These are phyloP conservation scores for Tulasnella sp. DNA, from an alignment of 768 basidiomycete genomes.

Conservation along the genomic window DNA sequence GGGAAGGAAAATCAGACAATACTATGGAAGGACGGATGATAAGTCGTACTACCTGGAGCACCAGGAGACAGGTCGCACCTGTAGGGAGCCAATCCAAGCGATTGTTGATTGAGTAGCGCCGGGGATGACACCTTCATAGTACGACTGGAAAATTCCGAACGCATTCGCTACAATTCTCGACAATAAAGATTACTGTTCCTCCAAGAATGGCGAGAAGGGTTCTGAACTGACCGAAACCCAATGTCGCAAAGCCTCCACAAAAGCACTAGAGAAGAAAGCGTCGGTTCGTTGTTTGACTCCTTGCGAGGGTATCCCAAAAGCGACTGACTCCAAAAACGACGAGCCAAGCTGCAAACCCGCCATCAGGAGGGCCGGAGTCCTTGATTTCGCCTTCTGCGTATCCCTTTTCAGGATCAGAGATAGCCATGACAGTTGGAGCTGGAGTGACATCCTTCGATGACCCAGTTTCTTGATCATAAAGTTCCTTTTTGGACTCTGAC, in stretches of 20 bases:
- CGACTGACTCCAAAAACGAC: slow-evolving; percentile 9
- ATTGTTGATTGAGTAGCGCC: slow-evolving; percentile 5
- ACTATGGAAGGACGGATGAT: no score
- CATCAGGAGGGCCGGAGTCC: not conserved
- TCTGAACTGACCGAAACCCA: not conserved
- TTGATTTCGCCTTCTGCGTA: no score
- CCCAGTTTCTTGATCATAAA: no score
- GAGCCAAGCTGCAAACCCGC: slow-evolving; percentile 8
- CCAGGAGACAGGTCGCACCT: no score
- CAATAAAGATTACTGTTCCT: no score
- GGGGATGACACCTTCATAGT: not conserved
- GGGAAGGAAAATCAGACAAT: slow-evolving; percentile 14
- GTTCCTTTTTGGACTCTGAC: no score
- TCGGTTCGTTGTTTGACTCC: no score
- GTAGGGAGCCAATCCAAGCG: slow-evolving; percentile 15
- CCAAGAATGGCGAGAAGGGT: no score
- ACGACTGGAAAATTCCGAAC: slow-evolving; percentile 13
- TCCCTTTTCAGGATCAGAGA: not conserved
- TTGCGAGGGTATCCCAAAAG: not conserved
- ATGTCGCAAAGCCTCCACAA: not conserved
- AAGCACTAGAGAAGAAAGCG: not conserved
- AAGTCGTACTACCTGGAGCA: no score
- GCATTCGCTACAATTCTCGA: slow-evolving; percentile 12
- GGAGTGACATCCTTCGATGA: no score
- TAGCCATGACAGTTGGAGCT: not conserved